phyloP scores from a whole-genome alignment of 2,329 filamentous ascomycete species.

The Teratosphaeria nubilosa region DNA sequence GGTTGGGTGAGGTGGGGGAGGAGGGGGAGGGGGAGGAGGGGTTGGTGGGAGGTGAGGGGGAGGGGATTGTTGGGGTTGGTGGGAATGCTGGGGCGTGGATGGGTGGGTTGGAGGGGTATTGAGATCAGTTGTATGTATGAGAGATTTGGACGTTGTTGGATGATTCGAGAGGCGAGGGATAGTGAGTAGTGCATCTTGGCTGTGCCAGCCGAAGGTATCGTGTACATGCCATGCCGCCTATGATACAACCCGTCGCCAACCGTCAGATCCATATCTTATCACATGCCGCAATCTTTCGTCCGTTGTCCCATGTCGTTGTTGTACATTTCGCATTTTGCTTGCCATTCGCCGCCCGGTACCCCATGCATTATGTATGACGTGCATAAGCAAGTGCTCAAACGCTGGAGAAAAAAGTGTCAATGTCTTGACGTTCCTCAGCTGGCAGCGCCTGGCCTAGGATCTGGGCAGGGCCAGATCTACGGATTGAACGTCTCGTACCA shows the following conservation, averaged over 20 bases:
- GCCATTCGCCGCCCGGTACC: background rate
- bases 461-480: background rate
- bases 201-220: background rate
- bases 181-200: background rate
- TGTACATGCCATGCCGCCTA: background rate
- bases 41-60: constrained; percentile 3
- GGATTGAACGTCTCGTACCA: background rate
- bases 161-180: background rate
- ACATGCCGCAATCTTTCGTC: background rate
- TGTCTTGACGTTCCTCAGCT: background rate
- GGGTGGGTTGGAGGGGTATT: constrained; percentile 22
- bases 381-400: background rate
- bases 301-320: background rate
- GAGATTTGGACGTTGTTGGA: background rate
- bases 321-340: background rate
- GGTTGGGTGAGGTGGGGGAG: background rate
- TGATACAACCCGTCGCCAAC: background rate
- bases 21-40: constrained; percentile 8
- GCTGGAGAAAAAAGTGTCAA: background rate
- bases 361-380: background rate
- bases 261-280: background rate
- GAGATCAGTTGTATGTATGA: background rate
- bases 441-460: background rate
- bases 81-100: constrained; percentile 2
- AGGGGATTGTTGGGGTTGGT: background rate